Conservation (phyloP, 768 basidiomycete species). For the Coprinopsis sp. region DNA sequence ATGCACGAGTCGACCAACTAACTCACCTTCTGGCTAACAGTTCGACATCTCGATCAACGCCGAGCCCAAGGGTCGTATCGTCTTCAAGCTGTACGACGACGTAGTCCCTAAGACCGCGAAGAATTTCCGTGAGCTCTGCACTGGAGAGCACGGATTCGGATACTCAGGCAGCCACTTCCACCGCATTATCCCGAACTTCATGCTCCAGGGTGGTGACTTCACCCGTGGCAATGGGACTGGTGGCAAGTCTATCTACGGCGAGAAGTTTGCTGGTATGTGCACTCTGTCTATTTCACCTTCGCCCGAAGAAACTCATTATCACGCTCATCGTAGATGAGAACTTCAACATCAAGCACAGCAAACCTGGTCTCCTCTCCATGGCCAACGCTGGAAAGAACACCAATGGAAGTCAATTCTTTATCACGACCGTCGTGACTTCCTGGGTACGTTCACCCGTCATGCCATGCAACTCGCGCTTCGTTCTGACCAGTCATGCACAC, state of each 20-base stretch:
- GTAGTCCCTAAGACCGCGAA: conserved; percentile 74
- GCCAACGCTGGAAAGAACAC: conserved; percentile 84
- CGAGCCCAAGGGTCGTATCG: conserved; percentile 61
- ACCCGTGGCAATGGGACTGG: conserved; percentile 72
- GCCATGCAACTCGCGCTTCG: too few relatives aligned
- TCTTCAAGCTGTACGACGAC: conserved; percentile 81
- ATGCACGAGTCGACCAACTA: not conserved
- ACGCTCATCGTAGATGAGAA: conserved; percentile 64
- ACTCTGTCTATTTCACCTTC: not conserved
- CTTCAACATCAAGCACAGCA: conserved; percentile 66
- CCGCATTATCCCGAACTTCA: conserved; percentile 69
- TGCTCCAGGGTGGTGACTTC: conserved; percentile 89
- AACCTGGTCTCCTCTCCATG: conserved; percentile 64
- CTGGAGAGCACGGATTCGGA: conserved; percentile 63
- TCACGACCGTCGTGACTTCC: conserved; percentile 66
- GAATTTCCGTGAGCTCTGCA: conserved; percentile 80
- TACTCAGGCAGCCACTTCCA: conserved; percentile 72
- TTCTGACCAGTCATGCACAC: not conserved
- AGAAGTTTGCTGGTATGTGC: conserved; percentile 62
- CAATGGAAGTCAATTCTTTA: conserved; percentile 82
- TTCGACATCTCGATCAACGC: conserved; percentile 63
- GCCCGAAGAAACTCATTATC: not conserved
- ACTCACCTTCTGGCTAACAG: conserved; percentile 25
- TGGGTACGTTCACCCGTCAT: too few relatives aligned
- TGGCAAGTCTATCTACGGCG: conserved; percentile 83